Evolutionary conservation across 164 flowering plant species (phyloP).

Genomic region (Nymphaea colorata): DNA sequence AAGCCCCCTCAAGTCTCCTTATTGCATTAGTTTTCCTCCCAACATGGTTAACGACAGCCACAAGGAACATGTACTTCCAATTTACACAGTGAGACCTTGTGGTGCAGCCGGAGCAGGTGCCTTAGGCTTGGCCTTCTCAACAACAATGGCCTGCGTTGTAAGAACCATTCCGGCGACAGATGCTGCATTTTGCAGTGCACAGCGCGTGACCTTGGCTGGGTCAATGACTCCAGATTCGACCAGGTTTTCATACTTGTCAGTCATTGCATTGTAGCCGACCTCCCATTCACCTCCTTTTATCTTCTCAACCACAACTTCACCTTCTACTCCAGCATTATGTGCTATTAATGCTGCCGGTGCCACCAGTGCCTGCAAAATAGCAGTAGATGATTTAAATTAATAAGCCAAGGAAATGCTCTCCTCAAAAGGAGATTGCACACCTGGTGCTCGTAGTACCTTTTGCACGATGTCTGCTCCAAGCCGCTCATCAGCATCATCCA

Average conservation of each 20-base stretch:
- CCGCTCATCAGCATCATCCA: slow-evolving; percentile 79
- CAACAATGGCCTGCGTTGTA: slow-evolving; percentile 98
- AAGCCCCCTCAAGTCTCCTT: not conserved
- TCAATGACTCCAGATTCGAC: slow-evolving; percentile 90
- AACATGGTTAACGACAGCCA: not conserved
- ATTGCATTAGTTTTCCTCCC: not conserved
- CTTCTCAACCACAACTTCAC: slow-evolving; percentile 99
- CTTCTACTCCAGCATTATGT: slow-evolving; percentile 95
- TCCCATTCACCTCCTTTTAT: slow-evolving; percentile 78
- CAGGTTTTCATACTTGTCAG: slow-evolving; percentile 52
- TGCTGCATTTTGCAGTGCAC: slow-evolving; percentile 90
- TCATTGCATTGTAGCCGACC: slow-evolving; percentile 61
- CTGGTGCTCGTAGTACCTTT: slow-evolving; percentile 37
- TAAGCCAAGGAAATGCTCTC: not conserved
- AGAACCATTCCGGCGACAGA: slow-evolving; percentile 99
- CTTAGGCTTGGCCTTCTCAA: slow-evolving; percentile 76
- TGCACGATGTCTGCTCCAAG: slow-evolving; percentile 92
- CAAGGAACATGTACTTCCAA: not conserved
- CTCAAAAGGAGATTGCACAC: not conserved
- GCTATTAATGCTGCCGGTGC: slow-evolving; percentile 90
- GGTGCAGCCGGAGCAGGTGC: slow-evolving; percentile 42
- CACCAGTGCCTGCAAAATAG: slow-evolving; percentile 59
- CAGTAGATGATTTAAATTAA: not conserved
- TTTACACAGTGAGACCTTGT: slow-evolving; percentile 50
- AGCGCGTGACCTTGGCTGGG: slow-evolving; percentile 94